Conservation (phyloP, 2,329 filamentous ascomycete species). For the Coniochaeta prunicola region DNA sequence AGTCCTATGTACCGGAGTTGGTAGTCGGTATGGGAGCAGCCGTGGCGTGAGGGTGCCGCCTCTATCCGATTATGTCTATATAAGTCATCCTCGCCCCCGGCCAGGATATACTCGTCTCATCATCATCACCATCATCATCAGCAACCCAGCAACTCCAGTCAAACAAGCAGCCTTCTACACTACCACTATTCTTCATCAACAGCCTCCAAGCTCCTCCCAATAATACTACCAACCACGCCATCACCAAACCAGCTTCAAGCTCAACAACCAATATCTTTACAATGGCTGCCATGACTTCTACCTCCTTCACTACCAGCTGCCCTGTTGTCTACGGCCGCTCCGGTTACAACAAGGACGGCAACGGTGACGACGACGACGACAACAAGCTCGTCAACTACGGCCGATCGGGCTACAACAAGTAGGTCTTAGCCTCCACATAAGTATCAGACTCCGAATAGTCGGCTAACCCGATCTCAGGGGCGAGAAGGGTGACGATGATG, state of each 20-base stretch:
- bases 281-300: constrained; percentile 18
- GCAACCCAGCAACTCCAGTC: neutral
- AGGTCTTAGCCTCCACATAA: constrained; percentile 4
- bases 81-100: constrained; percentile 13
- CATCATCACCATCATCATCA: constrained; percentile 12
- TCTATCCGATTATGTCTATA: constrained; percentile 11
- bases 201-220: constrained; percentile 4
- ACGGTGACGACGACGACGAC: constrained; percentile 18
- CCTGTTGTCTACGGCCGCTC: constrained; percentile 29
- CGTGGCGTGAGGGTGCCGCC: neutral
- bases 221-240: constrained; percentile 2
- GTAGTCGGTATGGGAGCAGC: neutral
- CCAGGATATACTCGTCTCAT: constrained; percentile 11
- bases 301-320: constrained; percentile 12
- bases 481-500: constrained; percentile 25
- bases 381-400: constrained; percentile 19
- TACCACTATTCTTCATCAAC: constrained; percentile 6
- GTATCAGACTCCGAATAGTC: neutral
- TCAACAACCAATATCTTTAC: constrained; percentile 6
- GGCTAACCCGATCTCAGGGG: constrained; percentile 11
- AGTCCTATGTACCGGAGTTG: neutral
- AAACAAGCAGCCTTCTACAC: constrained; percentile 7
- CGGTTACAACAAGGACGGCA: constrained; percentile 36
- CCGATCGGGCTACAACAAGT: constrained; percentile 21
- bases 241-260: constrained; percentile 7